Conservation (phyloP, 129 eudicot genomes). For the Centaurea solstitialis region DNA sequence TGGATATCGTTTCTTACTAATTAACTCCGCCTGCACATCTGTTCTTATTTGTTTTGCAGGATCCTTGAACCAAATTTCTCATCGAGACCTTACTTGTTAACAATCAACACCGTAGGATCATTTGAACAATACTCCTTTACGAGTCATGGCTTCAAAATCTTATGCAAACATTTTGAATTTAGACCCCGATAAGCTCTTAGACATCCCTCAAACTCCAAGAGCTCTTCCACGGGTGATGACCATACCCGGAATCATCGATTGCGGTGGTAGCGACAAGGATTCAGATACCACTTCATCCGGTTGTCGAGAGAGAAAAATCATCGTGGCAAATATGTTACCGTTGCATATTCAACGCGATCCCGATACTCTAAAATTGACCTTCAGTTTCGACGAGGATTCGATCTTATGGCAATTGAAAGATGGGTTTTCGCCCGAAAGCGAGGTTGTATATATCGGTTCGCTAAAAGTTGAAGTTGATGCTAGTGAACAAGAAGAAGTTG, state of each 20-base stretch:
- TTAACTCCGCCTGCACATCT: neutral
- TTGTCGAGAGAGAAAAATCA: slow-evolving; percentile 56
- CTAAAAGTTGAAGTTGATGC: slow-evolving; percentile 66
- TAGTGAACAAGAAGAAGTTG: slow-evolving; percentile 80
- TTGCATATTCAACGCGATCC: slow-evolving; percentile 58
- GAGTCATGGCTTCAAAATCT: slow-evolving; percentile 67
- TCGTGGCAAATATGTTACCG: slow-evolving; percentile 88
- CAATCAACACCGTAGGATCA: slow-evolving; percentile 25
- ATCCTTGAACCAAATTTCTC: slow-evolving; percentile 4
- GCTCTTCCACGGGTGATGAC: slow-evolving; percentile 77
- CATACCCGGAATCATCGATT: slow-evolving; percentile 68
- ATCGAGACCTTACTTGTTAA: neutral
- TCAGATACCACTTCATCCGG: slow-evolving; percentile 48
- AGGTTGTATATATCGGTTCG: slow-evolving; percentile 75
- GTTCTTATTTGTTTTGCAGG: slow-evolving; percentile 18
- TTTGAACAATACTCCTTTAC: neutral
- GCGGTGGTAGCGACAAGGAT: slow-evolving; percentile 45
- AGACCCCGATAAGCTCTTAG: slow-evolving; percentile 59
- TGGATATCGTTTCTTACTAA: neutral
- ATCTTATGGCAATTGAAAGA: slow-evolving; percentile 65
- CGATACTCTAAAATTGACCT: slow-evolving; percentile 63
- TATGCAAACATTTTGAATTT: slow-evolving; percentile 56
- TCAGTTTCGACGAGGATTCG: slow-evolving; percentile 75
- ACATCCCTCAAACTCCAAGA: slow-evolving; percentile 84
- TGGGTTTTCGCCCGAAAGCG: slow-evolving; percentile 67